These are phyloP conservation scores for Diplotaxis tenuifolia DNA, from an alignment of 345 rosid genomes.

Conservation along the genomic window DNA sequence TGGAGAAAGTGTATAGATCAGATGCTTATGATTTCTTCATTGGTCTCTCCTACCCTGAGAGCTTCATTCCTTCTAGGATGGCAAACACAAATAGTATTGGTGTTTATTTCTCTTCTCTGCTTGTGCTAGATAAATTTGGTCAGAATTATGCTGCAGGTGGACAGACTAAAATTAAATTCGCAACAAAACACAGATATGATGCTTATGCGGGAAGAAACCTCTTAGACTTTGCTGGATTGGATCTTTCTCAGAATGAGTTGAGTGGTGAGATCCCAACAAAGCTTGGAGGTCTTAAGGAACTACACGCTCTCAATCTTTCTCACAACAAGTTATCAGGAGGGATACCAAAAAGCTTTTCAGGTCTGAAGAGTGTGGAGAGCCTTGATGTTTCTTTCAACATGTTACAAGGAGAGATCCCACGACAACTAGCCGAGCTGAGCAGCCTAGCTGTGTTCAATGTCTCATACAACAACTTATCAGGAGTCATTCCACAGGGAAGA, in stretches of 20 bases:
- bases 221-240: slow-evolving; percentile 22
- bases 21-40: too few species aligned
- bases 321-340: slow-evolving; percentile 8
- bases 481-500: too few species aligned
- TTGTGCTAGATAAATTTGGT: background rate
- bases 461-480: too few species aligned
- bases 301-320: too few species aligned
- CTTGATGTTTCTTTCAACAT: too few species aligned
- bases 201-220: background rate
- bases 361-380: too few species aligned
- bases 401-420: too few species aligned
- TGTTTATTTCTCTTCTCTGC: background rate
- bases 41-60: background rate
- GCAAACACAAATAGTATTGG: background rate
- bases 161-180: background rate
- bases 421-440: too few species aligned
- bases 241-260: slow-evolving; percentile 39
- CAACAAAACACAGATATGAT: slow-evolving; percentile 8
- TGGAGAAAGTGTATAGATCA: background rate
- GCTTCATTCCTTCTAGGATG: too few species aligned
- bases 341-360: slow-evolving; percentile 34
- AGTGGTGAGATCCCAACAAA: background rate
- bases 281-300: slow-evolving; percentile 10
- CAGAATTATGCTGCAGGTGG: too few species aligned
- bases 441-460: too few species aligned